Evolutionary conservation across 2,329 filamentous ascomycete species (phyloP), one percentile per base, ranked within the genome.

Genomic region (Hymenoscyphus scutula): DNA sequence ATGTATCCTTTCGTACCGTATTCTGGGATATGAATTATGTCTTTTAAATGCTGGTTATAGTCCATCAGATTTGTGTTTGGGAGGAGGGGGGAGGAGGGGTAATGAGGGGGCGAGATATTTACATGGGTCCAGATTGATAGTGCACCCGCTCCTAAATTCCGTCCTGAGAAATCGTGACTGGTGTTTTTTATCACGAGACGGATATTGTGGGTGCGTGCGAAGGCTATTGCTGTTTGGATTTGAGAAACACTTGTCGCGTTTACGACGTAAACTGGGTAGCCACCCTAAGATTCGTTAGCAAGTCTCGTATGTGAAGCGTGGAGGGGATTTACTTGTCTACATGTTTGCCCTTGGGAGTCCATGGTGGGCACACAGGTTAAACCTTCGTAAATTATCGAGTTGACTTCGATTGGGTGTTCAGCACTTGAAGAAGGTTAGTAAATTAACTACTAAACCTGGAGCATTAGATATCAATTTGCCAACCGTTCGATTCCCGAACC

Each of bases 131-230:
- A 67, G 1, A 65, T 59, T 7, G 53, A 58, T 5, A 67, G 45
- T 13, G 61, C 55, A 23, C 58, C 58, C 0, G 56, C 75, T 32
- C 80, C 80, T 3, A 76, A 75, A 0, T 78, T 81, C 58, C 77
- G 76, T n/a, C 79, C 79, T 29, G 74, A 75, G 64, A 78, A 81
- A 66, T 80, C 78, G 66, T 80, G 78, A 6, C 79, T 77, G 1
- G 78, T 80, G 62, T 80, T 80, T 66, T 77, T 78, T 17, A 56
- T 32, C 5, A 56, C 53, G 29, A 56, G 29, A 6, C 30, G 27
- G 29, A 56, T 5, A 13, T 10, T 7, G 29, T 56, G n/a, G 3
- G 4, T 30, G 15, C 53, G 27, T 32, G 53, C 29, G 19, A 56
- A 56, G 15, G 6, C 8, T 11, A 56, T 32, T 19, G 27, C 53